Base-by-base conservation (phyloP, 805 yeast species). In the Huiozyma naganishii region DNA sequence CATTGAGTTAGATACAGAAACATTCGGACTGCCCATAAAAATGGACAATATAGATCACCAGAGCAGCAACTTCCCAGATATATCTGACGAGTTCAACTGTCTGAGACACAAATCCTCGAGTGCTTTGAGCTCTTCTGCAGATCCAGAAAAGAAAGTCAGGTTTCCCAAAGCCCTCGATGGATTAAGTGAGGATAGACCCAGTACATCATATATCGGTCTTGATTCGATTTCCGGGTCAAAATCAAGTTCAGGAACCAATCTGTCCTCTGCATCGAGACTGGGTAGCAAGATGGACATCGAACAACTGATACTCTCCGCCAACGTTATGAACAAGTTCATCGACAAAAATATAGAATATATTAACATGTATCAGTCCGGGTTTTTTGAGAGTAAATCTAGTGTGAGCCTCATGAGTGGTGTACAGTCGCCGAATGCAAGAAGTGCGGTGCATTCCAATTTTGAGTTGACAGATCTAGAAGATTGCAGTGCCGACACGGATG, bases 371-470 rank as follows among this genome's bases (percentile, higher is more conserved):
- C 51, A 55, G 37, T 41, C 56, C 5, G 54, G 53, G 10, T 35
- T 48, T 13, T 23, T 42, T n/a, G 36, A 34, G n/a, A 30, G 33
- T 34, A 29, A 36, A 30, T 10, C 40, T 32, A 33, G 34, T 40
- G n/a, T 32, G 27, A 12, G 27, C 11, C 23, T 17, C 23, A 17
- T 17, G 23, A 17, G 23, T 17, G 23, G 23, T 17, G 23, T 17
- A 17, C 23, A 17, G 23, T 17, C 23, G 23, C 23, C 23, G 23
- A 8, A 28, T 4, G 13, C 9, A 32, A 33, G 36, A 7, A 40
- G 13, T 40, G 60, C 57, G 2, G 54, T 60, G 2, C 44, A 49
- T 13, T 57, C 64, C 4, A 59, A 59, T 40, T 59, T 59, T 34
- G 56, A 49, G 13, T 42, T 59, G 36, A 58, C 61, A 42, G 64